These are phyloP conservation scores for Colletotrichum sp. DNA, from an alignment of 2,329 filamentous ascomycete species.

Conservation along the genomic window DNA sequence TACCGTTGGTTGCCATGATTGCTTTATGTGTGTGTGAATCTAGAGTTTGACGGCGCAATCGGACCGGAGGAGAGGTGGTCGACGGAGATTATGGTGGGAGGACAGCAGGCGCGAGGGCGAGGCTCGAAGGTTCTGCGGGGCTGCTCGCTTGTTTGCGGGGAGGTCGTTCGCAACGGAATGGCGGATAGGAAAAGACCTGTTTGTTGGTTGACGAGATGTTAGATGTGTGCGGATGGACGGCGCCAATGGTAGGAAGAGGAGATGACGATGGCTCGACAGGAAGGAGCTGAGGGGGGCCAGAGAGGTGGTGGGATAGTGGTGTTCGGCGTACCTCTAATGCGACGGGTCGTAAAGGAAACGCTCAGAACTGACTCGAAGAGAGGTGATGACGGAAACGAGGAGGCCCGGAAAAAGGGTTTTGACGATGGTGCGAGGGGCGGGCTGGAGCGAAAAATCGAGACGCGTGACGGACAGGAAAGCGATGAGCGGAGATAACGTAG, in stretches of 20 bases:
- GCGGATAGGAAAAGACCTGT: neutral
- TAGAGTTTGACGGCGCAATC: constrained; percentile 11
- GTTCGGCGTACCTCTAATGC: constrained; percentile 5
- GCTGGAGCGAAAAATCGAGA: constrained; percentile 10
- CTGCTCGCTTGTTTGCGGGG: constrained; percentile 2
- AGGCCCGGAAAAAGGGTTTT: constrained; percentile 15
- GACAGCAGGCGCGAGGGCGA: neutral
- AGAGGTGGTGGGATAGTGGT: neutral
- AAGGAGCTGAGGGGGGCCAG: neutral
- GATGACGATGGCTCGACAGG: neutral
- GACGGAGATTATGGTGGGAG: neutral
- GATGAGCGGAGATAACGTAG: constrained; percentile 17
- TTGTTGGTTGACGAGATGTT: neutral
- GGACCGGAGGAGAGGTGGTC: neutral
- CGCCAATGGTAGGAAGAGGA: neutral
- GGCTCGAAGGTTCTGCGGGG: constrained; percentile 17
- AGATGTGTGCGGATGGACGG: neutral
- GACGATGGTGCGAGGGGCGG: constrained; percentile 19
- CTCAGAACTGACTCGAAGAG: constrained; percentile 14
- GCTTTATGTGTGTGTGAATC: constrained; percentile 1
- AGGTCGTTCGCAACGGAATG: neutral
- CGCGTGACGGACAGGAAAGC: constrained; percentile 10
- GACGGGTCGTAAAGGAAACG: constrained; percentile 4
- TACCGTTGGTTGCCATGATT: constrained; percentile 65
- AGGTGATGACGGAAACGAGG: neutral